These are phyloP conservation scores for Neoscytalidium dimidiatum DNA, from an alignment of 2,329 filamentous ascomycete species.

Conservation along the genomic window DNA sequence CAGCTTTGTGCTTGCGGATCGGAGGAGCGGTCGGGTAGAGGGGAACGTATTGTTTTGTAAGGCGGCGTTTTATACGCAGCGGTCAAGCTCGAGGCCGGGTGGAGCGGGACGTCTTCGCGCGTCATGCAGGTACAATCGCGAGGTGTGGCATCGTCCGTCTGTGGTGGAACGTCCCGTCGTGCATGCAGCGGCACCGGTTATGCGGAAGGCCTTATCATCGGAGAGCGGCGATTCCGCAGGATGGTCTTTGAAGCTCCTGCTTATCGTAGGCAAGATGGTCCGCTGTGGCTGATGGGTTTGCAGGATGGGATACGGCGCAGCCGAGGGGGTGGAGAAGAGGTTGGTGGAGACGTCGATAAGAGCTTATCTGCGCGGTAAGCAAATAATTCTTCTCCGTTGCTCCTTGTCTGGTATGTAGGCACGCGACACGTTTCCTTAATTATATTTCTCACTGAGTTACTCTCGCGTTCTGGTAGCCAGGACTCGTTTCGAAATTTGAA, in stretches of 20 bases:
- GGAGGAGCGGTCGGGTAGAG: not conserved
- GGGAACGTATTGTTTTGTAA: not conserved
- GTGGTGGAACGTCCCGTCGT: not conserved
- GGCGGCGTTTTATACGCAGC: not conserved
- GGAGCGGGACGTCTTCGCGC: not conserved
- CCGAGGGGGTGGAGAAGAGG: not conserved
- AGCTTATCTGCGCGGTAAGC: not conserved
- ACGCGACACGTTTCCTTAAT: not conserved
- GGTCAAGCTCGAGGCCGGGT: not conserved
- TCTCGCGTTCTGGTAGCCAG: no score
- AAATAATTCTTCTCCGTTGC: not conserved
- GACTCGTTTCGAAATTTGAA: no score
- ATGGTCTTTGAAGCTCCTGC: not conserved
- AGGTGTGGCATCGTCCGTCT: not conserved
- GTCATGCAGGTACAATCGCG: conserved; percentile 1
- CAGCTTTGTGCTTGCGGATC: not conserved
- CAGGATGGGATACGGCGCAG: not conserved
- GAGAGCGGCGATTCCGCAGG: conserved; percentile 8
- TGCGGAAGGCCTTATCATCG: conserved; percentile 6
- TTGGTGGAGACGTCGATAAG: conserved; percentile 1
- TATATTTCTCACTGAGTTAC: no score
- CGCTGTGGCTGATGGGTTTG: not conserved
- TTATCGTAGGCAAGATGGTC: not conserved
- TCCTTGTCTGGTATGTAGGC: not conserved
- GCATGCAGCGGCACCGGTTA: not conserved